Evolutionary conservation across 345 rosid genomes (phyloP).

Genomic region (Aquilaria malaccensis): DNA sequence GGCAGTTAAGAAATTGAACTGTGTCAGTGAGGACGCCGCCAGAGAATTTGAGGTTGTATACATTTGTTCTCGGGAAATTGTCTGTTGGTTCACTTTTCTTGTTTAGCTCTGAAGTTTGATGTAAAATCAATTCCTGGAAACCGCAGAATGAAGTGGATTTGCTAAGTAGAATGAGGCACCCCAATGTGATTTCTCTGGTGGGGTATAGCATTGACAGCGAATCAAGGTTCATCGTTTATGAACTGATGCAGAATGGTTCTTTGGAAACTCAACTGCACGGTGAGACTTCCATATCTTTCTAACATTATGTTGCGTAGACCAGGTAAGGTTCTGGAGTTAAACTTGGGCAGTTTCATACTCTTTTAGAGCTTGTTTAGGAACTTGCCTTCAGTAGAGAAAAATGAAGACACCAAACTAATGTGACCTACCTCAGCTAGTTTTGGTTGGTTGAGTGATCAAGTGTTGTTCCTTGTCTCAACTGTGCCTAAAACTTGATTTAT

Average conservation of each 20-base stretch:
- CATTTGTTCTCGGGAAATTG: too few relatives aligned
- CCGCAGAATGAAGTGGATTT: conserved; percentile 85
- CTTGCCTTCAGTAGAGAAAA: too few relatives aligned
- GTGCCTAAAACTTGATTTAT: neutral
- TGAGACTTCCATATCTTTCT: conserved; percentile 19
- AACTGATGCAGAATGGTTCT: conserved; percentile 85
- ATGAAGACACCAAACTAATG: neutral
- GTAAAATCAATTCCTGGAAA: conserved; percentile 7
- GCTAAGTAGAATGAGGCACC: conserved; percentile 69
- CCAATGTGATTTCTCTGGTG: conserved; percentile 64
- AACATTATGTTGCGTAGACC: neutral
- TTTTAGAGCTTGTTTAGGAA: too few relatives aligned
- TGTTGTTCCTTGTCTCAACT: too few relatives aligned
- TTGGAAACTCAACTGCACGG: conserved; percentile 90
- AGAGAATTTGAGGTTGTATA: conserved; percentile 64
- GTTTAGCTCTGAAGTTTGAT: neutral
- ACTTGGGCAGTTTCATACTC: too few relatives aligned
- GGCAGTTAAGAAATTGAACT: conserved; percentile 85
- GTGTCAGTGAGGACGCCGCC: conserved; percentile 54
- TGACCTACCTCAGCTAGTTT: neutral
- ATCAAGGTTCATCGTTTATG: conserved; percentile 65
- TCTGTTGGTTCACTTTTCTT: neutral
- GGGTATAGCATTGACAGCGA: conserved; percentile 63
- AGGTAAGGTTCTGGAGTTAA: too few relatives aligned
- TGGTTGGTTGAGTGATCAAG: too few relatives aligned